Percentiles rank a stretch among this genome's conserved stretches.
These are phyloP conservation scores for Pleurotus djamor DNA, from an alignment of 768 basidiomycete species.

Conservation along the genomic window DNA sequence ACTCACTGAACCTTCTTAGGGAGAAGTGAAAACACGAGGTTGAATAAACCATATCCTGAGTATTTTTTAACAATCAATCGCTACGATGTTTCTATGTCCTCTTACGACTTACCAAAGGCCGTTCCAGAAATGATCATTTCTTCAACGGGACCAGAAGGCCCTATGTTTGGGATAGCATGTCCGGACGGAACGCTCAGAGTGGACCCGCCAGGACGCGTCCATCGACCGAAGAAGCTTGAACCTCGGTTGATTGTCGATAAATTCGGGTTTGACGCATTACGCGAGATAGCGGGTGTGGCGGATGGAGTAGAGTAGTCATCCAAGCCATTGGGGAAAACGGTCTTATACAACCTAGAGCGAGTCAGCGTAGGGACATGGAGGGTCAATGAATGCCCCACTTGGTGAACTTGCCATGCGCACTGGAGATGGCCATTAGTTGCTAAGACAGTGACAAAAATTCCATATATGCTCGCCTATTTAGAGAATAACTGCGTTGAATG, in stretches of 20 bases:
- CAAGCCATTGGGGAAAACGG: slow-evolving; percentile 62
- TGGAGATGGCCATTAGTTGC: slow-evolving; percentile 14
- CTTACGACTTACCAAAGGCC: slow-evolving; percentile 58
- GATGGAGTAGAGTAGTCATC: slow-evolving; percentile 37
- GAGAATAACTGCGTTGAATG: slow-evolving; percentile 23
- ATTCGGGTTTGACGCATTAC: slow-evolving; percentile 23
- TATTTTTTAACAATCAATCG: neutral
- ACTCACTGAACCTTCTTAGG: slow-evolving; percentile 68
- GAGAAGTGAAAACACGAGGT: slow-evolving; percentile 74
- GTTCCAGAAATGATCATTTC: slow-evolving; percentile 73
- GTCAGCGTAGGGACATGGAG: slow-evolving; percentile 3
- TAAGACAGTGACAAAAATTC: neutral
- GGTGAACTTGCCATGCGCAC: slow-evolving; percentile 73
- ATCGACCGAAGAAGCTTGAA: slow-evolving; percentile 36
- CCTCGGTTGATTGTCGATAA: slow-evolving; percentile 18
- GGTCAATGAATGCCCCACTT: slow-evolving; percentile 38
- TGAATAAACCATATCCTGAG: slow-evolving; percentile 66
- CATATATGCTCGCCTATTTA: slow-evolving; percentile 48
- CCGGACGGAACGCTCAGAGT: slow-evolving; percentile 16
- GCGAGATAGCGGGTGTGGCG: slow-evolving; percentile 30
- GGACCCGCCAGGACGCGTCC: slow-evolving; percentile 22
- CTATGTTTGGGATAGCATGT: slow-evolving; percentile 5
- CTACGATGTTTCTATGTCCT: neutral
- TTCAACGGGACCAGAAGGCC: slow-evolving; percentile 60
- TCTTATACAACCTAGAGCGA: slow-evolving; percentile 55